Evolutionary conservation across 2,329 filamentous ascomycete species (phyloP).

Genomic region (Didymella exigua): DNA sequence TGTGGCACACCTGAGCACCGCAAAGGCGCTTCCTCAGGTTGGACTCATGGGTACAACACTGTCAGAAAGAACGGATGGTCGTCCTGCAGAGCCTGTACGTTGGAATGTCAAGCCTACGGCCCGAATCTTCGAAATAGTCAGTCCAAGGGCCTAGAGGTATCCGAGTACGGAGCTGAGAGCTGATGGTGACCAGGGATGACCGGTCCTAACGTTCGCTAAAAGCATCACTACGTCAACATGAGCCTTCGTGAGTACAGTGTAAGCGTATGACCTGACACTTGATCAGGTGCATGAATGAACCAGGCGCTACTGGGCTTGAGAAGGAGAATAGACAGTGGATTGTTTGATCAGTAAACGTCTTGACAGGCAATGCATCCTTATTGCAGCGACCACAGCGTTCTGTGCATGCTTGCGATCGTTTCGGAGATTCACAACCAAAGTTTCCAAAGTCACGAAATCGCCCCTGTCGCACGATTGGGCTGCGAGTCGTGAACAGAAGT

Average conservation of each 20-base stretch:
- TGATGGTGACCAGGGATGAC: background rate
- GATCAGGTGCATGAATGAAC: background rate
- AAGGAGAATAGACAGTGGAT: background rate
- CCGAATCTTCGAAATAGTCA: background rate
- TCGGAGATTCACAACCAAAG: background rate
- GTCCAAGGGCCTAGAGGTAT: background rate
- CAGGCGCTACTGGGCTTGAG: background rate
- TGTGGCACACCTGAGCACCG: background rate
- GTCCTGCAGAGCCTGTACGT: background rate
- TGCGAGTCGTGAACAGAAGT: background rate
- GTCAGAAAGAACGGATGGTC: background rate
- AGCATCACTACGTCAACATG: background rate
- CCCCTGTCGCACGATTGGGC: background rate
- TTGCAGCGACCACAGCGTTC: background rate
- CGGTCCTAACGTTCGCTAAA: background rate
- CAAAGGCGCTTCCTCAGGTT: background rate
- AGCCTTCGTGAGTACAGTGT: background rate
- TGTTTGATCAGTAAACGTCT: background rate
- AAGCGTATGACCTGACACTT: background rate
- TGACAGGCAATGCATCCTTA: background rate
- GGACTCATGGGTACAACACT: background rate
- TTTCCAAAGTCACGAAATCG: background rate
- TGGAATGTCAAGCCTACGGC: background rate
- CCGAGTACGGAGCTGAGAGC: background rate
- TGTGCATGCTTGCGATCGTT: background rate